Conservation (phyloP, 805 yeast genomes). For the Metschnikowia gelsemii region DNA sequence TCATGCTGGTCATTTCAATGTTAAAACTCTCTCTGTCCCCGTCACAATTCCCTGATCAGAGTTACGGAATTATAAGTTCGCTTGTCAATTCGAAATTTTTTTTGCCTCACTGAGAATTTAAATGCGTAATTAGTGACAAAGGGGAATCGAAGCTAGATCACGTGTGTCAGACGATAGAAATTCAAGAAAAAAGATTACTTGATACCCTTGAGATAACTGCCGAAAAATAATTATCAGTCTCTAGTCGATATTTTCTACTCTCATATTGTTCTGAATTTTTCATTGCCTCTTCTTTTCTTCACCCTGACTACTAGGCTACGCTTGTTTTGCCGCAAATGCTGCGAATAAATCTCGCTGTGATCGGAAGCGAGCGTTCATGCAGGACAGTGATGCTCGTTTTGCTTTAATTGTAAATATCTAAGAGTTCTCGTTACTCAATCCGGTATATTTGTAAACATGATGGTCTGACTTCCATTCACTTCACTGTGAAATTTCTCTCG, state of each 20-base stretch:
- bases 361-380: constrained; percentile 3
- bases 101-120: too few relatives aligned
- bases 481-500: constrained; percentile 11
- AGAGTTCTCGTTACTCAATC: constrained; percentile 16
- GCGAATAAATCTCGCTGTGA: neutral
- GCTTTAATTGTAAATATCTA: constrained; percentile 21
- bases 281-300: neutral
- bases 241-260: neutral
- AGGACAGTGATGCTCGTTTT: constrained; percentile 14
- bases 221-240: too few relatives aligned
- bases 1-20: too few relatives aligned
- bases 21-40: too few relatives aligned
- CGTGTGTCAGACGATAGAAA: too few relatives aligned
- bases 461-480: constrained; percentile 4
- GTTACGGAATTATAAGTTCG: too few relatives aligned
- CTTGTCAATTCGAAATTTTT: too few relatives aligned
- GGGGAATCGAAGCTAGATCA: too few relatives aligned
- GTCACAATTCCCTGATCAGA: too few relatives aligned
- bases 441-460: constrained; percentile 22
- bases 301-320: neutral
- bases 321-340: neutral
- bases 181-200: too few relatives aligned
- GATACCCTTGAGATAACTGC: too few relatives aligned
- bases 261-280: neutral
- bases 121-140: too few relatives aligned